Evolutionary conservation across 2,329 filamentous ascomycete genomes (phyloP).

Genomic region (Venturiaceae sp.): DNA sequence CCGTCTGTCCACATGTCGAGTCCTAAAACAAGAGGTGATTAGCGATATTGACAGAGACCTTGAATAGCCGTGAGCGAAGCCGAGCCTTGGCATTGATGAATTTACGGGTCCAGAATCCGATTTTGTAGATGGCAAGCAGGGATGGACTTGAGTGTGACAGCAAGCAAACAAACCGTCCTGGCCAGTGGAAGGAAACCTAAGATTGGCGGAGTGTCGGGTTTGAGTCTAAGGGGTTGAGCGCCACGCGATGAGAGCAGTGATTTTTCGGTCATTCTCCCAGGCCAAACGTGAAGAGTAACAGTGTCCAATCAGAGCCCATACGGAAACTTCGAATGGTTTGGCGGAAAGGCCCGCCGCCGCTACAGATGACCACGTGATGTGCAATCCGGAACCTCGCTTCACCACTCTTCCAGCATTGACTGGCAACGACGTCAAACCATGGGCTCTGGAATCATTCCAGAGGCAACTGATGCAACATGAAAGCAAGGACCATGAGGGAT

Average conservation of each 20-base stretch:
- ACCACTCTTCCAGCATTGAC: background rate
- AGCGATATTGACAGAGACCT: background rate
- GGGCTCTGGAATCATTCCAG: conserved; percentile 16
- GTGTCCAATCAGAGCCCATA: background rate
- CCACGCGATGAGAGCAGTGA: background rate
- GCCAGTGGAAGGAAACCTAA: background rate
- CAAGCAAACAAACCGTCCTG: background rate
- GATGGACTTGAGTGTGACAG: background rate
- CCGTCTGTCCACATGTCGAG: background rate
- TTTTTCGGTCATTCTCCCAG: background rate
- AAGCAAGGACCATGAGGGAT: conserved; percentile 29
- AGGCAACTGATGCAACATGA: conserved; percentile 21
- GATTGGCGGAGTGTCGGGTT: background rate
- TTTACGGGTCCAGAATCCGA: background rate
- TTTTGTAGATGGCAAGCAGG: background rate
- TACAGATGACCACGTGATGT: conserved; percentile 1
- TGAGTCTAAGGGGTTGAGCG: background rate
- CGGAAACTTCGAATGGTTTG: background rate
- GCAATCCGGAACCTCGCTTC: conserved; percentile 1
- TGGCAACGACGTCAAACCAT: background rate
- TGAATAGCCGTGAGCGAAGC: background rate
- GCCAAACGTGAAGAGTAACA: background rate
- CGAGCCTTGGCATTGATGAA: background rate
- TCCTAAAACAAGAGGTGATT: background rate
- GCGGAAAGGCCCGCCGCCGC: background rate